Evolutionary conservation across 2,329 filamentous ascomycete genomes (phyloP).

Genomic region (Diaporthe citriasiana): DNA sequence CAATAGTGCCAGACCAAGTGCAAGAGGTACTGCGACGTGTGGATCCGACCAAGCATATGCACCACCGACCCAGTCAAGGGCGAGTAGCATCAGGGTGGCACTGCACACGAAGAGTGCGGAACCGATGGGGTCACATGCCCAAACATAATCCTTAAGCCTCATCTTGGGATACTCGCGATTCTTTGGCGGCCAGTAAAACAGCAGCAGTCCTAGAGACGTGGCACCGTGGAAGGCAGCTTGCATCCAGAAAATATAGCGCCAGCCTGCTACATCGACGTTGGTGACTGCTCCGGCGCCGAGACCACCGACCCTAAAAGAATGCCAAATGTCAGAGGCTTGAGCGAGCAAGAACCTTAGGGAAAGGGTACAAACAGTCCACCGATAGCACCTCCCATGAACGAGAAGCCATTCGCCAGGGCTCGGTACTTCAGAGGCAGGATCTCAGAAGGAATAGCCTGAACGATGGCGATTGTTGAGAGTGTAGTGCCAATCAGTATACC

Average conservation of each 20-base stretch:
- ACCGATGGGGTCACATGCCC: conserved; percentile 64
- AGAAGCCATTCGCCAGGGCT: conserved; percentile 68
- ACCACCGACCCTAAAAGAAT: conserved; percentile 56
- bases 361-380: conserved; percentile 59
- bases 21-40: conserved; percentile 57
- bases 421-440: conserved; percentile 70
- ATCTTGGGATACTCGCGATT: conserved; percentile 54
- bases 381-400: conserved; percentile 63
- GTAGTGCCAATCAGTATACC: conserved; percentile 69
- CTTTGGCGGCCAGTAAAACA: conserved; percentile 62
- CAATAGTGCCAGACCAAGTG: conserved; percentile 58
- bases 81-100: conserved; percentile 60
- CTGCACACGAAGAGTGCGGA: conserved; percentile 59
- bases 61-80: conserved; percentile 62
- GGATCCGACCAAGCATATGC: conserved; percentile 56
- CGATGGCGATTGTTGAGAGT: conserved; percentile 67
- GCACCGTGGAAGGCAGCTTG: conserved; percentile 67
- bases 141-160: conserved; percentile 56
- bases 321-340: background rate
- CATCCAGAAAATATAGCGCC: conserved; percentile 72
- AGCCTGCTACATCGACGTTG: conserved; percentile 60
- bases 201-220: conserved; percentile 61
- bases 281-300: conserved; percentile 67
- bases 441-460: conserved; percentile 69
- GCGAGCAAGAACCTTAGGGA: background rate